Percentiles rank a stretch among this genome's conserved stretches.
These are phyloP conservation scores for Melastoma malabathricum DNA, from an alignment of 345 rosid genomes.

Conservation along the genomic window DNA sequence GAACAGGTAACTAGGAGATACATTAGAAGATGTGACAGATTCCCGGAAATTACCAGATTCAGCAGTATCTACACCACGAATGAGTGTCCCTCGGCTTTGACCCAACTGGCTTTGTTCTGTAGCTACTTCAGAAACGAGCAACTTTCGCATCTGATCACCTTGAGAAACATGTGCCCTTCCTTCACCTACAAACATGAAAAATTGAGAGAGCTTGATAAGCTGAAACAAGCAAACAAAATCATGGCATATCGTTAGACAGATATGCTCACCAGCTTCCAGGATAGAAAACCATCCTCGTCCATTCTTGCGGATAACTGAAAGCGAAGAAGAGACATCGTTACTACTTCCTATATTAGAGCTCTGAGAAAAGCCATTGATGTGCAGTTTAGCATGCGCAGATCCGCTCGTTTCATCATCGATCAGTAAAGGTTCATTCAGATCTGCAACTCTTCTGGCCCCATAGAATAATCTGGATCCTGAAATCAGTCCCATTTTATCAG, in stretches of 20 bases:
- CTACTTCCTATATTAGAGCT: conserved; percentile 23
- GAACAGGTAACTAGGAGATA: too few species aligned
- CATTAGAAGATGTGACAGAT: conserved; percentile 26
- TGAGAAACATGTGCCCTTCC: conserved; percentile 31
- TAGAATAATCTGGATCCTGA: conserved; percentile 26
- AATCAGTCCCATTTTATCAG: conserved; percentile 10
- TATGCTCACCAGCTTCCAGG: conserved; percentile 41
- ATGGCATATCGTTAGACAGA: not conserved
- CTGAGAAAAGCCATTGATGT: conserved; percentile 13
- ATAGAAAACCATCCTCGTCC: conserved; percentile 30
- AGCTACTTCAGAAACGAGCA: conserved; percentile 22
- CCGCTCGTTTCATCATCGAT: conserved; percentile 35
- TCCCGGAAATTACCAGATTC: conserved; percentile 35
- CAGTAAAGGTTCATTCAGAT: conserved; percentile 71
- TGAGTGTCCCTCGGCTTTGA: conserved; percentile 26
- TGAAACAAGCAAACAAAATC: too few species aligned
- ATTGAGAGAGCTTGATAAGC: not conserved
- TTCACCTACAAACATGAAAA: conserved; percentile 32
- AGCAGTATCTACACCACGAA: conserved; percentile 25
- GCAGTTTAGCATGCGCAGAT: conserved; percentile 23
- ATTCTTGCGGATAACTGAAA: conserved; percentile 15
- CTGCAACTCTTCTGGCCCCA: conserved; percentile 34
- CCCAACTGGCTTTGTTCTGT: conserved; percentile 36
- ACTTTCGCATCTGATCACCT: conserved; percentile 24
- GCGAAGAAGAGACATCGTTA: conserved; percentile 18